These are phyloP conservation scores for Pseudozyma sp. DNA, from an alignment of 1,284 basidiomycete species.

Conservation along the genomic window DNA sequence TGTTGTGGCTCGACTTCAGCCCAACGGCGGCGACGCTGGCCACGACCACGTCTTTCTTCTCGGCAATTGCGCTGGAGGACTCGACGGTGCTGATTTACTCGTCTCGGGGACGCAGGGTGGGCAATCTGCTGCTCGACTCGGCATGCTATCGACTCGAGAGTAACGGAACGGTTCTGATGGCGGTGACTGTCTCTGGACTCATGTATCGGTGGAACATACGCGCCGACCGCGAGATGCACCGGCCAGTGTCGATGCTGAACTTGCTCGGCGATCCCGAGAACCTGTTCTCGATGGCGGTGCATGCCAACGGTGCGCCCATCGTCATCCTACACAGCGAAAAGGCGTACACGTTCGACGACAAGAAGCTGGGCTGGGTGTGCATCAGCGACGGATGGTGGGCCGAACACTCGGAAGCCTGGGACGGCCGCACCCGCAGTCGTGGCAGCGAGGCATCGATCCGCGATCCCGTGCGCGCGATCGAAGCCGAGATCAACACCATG, in stretches of 20 bases:
- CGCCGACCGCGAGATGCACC: constrained; percentile 45
- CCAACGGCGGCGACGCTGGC: constrained; percentile 77
- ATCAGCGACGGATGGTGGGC: constrained; percentile 60
- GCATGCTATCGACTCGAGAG: constrained; percentile 53
- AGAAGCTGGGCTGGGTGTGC: constrained; percentile 53
- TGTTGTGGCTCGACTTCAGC: constrained; percentile 88
- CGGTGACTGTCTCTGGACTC: constrained; percentile 47
- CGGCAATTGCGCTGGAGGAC: constrained; percentile 72
- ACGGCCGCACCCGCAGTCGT: constrained; percentile 50
- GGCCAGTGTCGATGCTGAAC: constrained; percentile 49
- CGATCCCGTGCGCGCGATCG: constrained; percentile 60
- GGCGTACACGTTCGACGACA: constrained; percentile 60
- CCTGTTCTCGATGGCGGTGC: constrained; percentile 49
- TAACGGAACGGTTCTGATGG: constrained; percentile 52
- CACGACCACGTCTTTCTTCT: constrained; percentile 77
- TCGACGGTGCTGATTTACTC: constrained; percentile 59
- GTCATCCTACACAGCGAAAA: constrained; percentile 55
- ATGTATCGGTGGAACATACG: constrained; percentile 62
- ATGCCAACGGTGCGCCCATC: constrained; percentile 70
- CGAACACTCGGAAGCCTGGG: constrained; percentile 61
- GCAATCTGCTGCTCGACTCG: constrained; percentile 53
- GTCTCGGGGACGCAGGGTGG: constrained; percentile 48
- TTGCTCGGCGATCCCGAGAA: constrained; percentile 52
- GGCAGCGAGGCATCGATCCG: constrained; percentile 42
- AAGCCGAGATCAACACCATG: constrained; percentile 60